Base-by-base conservation (phyloP, 805 yeast species). In the Ogataea corticis region DNA sequence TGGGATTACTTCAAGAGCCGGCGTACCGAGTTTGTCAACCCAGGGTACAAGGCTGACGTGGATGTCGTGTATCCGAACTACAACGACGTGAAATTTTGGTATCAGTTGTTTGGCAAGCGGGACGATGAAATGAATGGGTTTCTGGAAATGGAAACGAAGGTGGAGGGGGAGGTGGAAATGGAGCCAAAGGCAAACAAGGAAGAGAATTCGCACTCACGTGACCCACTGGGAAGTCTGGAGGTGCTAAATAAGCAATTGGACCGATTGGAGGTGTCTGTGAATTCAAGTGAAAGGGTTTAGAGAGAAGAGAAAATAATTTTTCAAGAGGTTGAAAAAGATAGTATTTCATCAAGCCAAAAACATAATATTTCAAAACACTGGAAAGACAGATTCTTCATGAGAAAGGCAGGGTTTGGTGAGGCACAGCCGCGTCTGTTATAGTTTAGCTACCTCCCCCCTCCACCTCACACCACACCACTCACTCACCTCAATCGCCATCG, bases 1-100 rank as follows among this genome's bases (percentile, higher is more conserved):
- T 91, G 98, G 98, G 96, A 91, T 64, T 91, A 94, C 61, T 92
- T 94, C 69, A 72, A 81, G 44, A 86, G 96, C 5, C 71, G 97
- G 18, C 72, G 73, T 15, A 63, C 63, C 10, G 96, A 91, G 61
- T 92, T 91, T 58, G 66, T 75, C 1, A 86, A 85, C 61, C 63
- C 66, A 15, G 58, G 55, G 2, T 88, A 76, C 57, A 67, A 66
- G n/a, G 19, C 31, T 7, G 31, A 28, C 31, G 67, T 65, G 13
- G 71, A 70, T 29, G 77, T 72, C 39, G 61, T 87, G 1, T 77
- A 79, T 39, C 89, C 92, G 25, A 78, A 82, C 61, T 74, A 71
- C 48, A 73, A 72, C 16, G 77, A 79, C 38, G 75, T 83, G n/a
- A 76, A 78, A 51, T 92, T 96, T 92, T 91, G 98, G 98, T 79